These are phyloP conservation scores for Cryptococcus sp. DNA, from an alignment of 1,284 basidiomycete genomes.

Conservation along the genomic window DNA sequence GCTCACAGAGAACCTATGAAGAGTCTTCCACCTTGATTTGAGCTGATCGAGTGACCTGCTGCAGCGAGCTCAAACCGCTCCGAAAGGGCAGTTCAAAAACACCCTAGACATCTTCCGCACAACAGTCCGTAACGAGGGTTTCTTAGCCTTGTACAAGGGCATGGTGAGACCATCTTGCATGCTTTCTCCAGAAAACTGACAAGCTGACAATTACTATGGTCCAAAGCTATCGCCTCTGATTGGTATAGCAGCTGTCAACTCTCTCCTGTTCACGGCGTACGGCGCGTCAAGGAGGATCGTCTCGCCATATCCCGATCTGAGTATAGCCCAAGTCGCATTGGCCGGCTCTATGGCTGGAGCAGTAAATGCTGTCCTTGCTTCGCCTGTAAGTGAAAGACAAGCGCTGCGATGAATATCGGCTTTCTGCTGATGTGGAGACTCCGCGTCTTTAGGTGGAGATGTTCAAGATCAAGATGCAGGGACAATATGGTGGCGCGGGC, in stretches of 20 bases:
- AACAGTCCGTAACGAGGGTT: constrained; percentile 82
- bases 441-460: constrained; percentile 52
- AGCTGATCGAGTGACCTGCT: neutral
- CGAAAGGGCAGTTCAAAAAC: constrained; percentile 68
- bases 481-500: constrained; percentile 58
- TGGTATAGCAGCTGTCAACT: constrained; percentile 96
- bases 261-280: constrained; percentile 89
- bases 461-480: constrained; percentile 90
- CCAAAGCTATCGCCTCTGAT: constrained; percentile 74
- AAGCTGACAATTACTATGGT: neutral
- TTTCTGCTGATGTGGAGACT: neutral
- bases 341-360: constrained; percentile 92
- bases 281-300: constrained; percentile 76
- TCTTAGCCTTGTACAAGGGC: constrained; percentile 92
- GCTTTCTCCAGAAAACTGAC: too few relatives aligned
- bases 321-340: constrained; percentile 73
- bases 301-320: constrained; percentile 81
- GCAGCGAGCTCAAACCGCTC: constrained; percentile 56
- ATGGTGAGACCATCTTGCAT: constrained; percentile 9
- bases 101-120: constrained; percentile 83
- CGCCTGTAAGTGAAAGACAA: constrained; percentile 63
- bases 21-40: too few relatives aligned
- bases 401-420: neutral
- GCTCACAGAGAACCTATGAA: neutral
- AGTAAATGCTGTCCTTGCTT: constrained; percentile 80